Evolutionary conservation across 176 grass and related monocot species (phyloP).

Genomic region (Chloris gayana): DNA sequence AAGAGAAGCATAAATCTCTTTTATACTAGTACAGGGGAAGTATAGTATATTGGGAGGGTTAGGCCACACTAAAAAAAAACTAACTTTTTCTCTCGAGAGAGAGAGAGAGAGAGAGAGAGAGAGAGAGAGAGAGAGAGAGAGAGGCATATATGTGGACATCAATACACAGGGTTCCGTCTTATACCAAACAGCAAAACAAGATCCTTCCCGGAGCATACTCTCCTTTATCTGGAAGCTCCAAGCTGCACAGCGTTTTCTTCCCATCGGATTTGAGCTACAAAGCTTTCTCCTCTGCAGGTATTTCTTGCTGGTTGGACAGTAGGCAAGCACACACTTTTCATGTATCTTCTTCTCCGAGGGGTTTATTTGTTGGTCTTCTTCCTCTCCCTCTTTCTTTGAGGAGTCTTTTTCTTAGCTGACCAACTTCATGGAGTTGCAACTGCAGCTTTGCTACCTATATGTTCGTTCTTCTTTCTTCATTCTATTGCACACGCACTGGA

Average conservation of each 20-base stretch:
- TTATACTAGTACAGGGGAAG: not conserved
- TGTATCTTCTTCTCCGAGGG: not conserved
- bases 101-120: not conserved
- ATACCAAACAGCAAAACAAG: not conserved
- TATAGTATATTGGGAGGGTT: slow-evolving; percentile 34
- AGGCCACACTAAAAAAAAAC: not conserved
- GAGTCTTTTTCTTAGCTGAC: not conserved
- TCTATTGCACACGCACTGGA: not conserved
- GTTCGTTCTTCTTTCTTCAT: not conserved
- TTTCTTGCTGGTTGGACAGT: not conserved
- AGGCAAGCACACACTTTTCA: not conserved
- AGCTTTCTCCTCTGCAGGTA: not conserved
- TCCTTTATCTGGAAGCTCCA: not conserved
- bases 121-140: not conserved
- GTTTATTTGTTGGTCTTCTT: not conserved
- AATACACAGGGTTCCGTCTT: not conserved
- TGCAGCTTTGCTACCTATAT: not conserved
- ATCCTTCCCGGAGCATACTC: not conserved
- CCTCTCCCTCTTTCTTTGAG: not conserved
- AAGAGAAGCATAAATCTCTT: not conserved
- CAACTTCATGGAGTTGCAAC: not conserved
- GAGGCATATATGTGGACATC: not conserved
- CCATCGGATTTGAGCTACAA: not conserved
- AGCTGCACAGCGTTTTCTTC: not conserved
- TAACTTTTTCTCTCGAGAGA: not conserved